Base-by-base conservation (phyloP, 768 basidiomycete genomes). In the Suillus fuscotomentosus region DNA sequence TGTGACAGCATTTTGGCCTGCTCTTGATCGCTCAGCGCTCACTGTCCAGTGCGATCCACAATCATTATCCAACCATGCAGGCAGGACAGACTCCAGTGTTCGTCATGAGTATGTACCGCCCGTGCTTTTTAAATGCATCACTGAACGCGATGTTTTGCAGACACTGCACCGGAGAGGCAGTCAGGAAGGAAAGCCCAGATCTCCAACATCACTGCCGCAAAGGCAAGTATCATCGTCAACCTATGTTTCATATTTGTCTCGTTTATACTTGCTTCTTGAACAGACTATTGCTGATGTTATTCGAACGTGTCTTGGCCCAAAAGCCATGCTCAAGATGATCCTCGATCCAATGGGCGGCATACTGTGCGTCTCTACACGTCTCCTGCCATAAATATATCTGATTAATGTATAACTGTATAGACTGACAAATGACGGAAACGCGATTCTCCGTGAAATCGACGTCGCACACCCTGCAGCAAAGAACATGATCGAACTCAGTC, bases 311-410 rank as follows among this genome's bases (percentile, higher is more conserved):
- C 77, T 99, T 42, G 97, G 96, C 1, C 97, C 97, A 1, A 97
- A 97, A 73, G 89, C 97, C 48, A 99, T 99, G 97, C 81, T 99
- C 60, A 99, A 99, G 84, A 99, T 99, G 97, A 97, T 99, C 70
- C 79, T 98, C 51, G 97, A 99, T 80, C 96, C 96, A 1, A 99
- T 99, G 97, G 97, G 97, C 60, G 97, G 97, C 61, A 99, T 99
- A 70, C 73, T 98, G 97, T 97, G 64, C 61, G 88, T 82, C 39
- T 56, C 55, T 45, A 45, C 55, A 5, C 62, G 31, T 39, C 11
- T 61, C 34, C 27, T 38, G 24, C 36, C 4, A 41, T 54, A 7
- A n/a, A 17, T 39, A 10, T 60, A 5, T 61, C 15, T 22, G n/a
- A 36, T 3, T 11, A 39, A 15, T 63, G 10, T 15, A 14, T 11